Evolutionary conservation across 139 green algal genomes (phyloP), one percentile per base, ranked within the genome.

Genomic region (Chlorella ohadii): DNA sequence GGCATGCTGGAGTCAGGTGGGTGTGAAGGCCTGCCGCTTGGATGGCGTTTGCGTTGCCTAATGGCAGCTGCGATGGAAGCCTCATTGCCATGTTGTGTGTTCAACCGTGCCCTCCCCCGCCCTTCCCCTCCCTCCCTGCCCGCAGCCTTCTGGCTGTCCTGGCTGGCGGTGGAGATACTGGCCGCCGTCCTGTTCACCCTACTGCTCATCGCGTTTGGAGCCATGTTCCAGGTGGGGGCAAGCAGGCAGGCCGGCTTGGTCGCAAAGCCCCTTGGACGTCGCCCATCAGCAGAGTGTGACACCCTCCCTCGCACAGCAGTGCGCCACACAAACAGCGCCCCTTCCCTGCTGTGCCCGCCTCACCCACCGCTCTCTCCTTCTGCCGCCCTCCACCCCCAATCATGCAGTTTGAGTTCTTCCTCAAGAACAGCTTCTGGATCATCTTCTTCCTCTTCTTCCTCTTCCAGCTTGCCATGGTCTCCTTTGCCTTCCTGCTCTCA

Each of bases 371-470:
- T n/a, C n/a, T n/a, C n/a, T n/a, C n/a, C n/a, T n/a, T n/a, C n/a
- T n/a, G n/a, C n/a, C n/a, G n/a, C n/a, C n/a, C n/a, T n/a, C n/a
- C n/a, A n/a, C n/a, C n/a, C n/a, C n/a, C n/a, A n/a, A n/a, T n/a
- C n/a, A n/a, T n/a, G n/a, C n/a, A 97, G 77, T 98, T 99, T 77
- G 41, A 92, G 33, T 93, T 98, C 44, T 98, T 99, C 86, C 78
- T 95, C n/a, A 99, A 99, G 33, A 59, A 59, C 51, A 59, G 15
- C 51, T 59, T 59, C 51, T 59, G 51, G 51, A 13, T 59, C 13
- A 84, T 96, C 34, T 96, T 98, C 85, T 84, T 97, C 79, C 89
- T 98, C 9, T 96, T 99, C 87, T 96, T 98, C 84, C 88, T 99
- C 34, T 99, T 99, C 86, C 88, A 95, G 78, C 86, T 94, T 47